phyloP scores from a whole-genome alignment of 129 eudicot species.

The Flaveria ramosissima region DNA sequence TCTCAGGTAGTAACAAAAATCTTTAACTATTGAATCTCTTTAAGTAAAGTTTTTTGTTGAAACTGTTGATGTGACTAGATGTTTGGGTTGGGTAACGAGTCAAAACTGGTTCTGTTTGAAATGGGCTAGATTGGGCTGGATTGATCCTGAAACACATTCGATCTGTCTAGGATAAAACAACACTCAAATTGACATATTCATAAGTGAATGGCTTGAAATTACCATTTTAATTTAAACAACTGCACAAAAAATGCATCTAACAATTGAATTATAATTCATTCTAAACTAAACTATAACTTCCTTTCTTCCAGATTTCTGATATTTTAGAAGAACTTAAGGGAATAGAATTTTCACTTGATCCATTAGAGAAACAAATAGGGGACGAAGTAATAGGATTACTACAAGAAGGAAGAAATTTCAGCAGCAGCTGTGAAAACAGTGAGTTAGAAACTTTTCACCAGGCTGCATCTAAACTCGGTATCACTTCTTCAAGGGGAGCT shows the following conservation, averaged over 20 bases:
- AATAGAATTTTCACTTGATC: constrained; percentile 77
- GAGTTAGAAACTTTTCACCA: constrained; percentile 91
- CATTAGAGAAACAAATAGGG: constrained; percentile 81
- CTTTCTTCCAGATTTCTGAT: constrained; percentile 60
- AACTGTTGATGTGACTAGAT: not conserved
- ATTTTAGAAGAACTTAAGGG: constrained; percentile 58
- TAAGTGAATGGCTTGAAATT: not conserved
- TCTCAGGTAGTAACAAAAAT: constrained; percentile 61
- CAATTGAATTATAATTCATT: not conserved
- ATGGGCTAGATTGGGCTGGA: not conserved
- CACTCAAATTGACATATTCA: not conserved
- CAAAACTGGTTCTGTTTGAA: not conserved
- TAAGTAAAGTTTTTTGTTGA: not conserved
- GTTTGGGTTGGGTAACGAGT: not conserved
- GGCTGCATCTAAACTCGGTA: constrained; percentile 74
- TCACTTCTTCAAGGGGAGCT: constrained; percentile 89
- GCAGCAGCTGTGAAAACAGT: constrained; percentile 57
- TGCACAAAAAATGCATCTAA: not conserved
- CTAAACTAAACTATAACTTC: constrained; percentile 10
- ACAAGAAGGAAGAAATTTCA: constrained; percentile 81
- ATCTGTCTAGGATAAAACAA: not conserved
- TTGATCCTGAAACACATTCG: not conserved
- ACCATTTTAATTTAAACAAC: not conserved
- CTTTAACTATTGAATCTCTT: not conserved
- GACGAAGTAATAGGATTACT: constrained; percentile 77